Evolutionary conservation across 2,329 filamentous ascomycete genomes (phyloP), one percentile per base, ranked within the genome.

Genomic region (Talaromyces sp.): DNA sequence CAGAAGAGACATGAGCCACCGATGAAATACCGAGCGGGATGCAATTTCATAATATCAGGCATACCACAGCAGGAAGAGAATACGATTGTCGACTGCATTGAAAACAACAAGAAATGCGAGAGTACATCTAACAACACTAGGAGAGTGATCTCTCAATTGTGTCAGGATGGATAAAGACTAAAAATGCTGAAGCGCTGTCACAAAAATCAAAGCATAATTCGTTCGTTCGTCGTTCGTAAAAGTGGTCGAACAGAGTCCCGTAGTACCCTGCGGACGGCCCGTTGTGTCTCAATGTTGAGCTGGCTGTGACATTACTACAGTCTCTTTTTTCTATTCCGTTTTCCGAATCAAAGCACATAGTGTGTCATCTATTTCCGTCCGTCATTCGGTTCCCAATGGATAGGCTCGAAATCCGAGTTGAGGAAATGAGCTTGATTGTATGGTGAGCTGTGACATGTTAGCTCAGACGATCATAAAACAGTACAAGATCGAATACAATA

Each of bases 371-470:
- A 72, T 71, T 73, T 75, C 61, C 74, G 70, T 63, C 71, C 73
- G 19, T 80, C 77, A 58, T 73, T 74, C n/a, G 79, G 78, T 47
- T 77, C 77, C 75, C 77, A 82, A 65, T 81, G 78, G 39, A 78
- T 77, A 15, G 80, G 80, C 66, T 82, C 75, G 64, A 83, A 80
- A 63, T 82, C 74, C 37, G 77, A 71, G 67, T 82, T 79, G 63
- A 79, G 75, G 70, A 81, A 81, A 70, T 83, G 78, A 52, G 80
- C 78, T 67, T 79, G 77, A 68, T 81, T 80, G 72, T 79, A 77
- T 9, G 79, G 76, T 11, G 79, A 81, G 66, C 79, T 81, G 47
- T 31, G 49, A 37, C 22, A 61, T 33, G 54, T 66, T 25, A 66
- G 60, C 31, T 35, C 17, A 10, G 9, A 27, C 7, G 4, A 52